Conservation (phyloP, 495 filamentous ascomycete species). For the Penicillium parvum region DNA sequence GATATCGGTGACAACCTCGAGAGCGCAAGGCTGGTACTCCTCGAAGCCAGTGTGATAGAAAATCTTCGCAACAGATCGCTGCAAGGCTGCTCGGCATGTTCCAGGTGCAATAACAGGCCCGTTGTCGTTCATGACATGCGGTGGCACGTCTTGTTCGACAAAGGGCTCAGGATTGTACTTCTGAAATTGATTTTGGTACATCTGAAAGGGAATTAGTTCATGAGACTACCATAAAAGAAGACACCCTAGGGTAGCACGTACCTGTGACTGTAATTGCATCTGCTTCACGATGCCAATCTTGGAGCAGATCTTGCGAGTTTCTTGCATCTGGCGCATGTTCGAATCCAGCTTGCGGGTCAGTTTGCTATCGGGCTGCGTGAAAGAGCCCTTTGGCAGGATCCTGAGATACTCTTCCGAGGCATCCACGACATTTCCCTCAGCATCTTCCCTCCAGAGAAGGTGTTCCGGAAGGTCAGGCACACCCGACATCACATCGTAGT, state of each 20-base stretch:
- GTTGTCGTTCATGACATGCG: conserved; percentile 81
- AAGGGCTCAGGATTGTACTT: conserved; percentile 95
- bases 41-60: conserved; percentile 98
- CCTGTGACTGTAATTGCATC: conserved; percentile 97
- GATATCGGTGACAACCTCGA: conserved; percentile 87
- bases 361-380: conserved; percentile 69
- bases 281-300: conserved; percentile 98
- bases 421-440: conserved; percentile 79
- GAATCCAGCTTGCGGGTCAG: conserved; percentile 77
- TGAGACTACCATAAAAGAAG: not conserved
- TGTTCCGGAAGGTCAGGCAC: conserved; percentile 77
- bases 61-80: conserved; percentile 87
- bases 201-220: conserved; percentile 46
- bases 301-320: conserved; percentile 90
- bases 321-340: conserved; percentile 94
- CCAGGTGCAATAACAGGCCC: conserved; percentile 79
- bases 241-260: too few relatives aligned
- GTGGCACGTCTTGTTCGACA: conserved; percentile 73
- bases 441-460: conserved; percentile 81
- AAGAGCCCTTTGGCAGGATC: conserved; percentile 68
- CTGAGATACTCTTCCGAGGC: conserved; percentile 75
- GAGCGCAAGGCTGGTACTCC: conserved; percentile 90
- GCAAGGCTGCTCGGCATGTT: conserved; percentile 75
- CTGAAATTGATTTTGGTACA: conserved; percentile 96
- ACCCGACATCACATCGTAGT: conserved; percentile 81